phyloP scores from a whole-genome alignment of 176 grass and related monocot genomes.

The Dactylis glomerata region DNA sequence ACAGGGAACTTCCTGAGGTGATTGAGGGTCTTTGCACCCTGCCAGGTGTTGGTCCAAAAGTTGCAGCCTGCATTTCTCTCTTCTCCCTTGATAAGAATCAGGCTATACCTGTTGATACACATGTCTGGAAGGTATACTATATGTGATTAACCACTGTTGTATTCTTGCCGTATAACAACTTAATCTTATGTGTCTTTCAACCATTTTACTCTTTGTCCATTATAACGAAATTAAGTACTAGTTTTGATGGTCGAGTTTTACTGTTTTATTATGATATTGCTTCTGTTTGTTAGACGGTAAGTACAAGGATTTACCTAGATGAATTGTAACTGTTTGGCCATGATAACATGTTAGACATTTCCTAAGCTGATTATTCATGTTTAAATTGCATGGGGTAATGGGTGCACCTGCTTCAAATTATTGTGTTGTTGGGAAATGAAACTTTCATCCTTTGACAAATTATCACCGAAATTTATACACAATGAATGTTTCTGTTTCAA shows the following conservation, averaged over 20 bases:
- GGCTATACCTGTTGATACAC: slow-evolving; percentile 88
- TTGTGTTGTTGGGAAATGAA: neutral
- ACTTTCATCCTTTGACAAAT: slow-evolving; percentile 1
- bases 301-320: neutral
- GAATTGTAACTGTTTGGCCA: neutral
- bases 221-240: neutral
- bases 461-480: neutral
- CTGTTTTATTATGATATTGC: neutral
- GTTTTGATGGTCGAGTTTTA: neutral
- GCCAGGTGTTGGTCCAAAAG: slow-evolving; percentile 88
- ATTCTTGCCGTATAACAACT: neutral
- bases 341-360: neutral
- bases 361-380: neutral
- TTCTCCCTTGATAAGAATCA: slow-evolving; percentile 97
- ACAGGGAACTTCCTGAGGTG: slow-evolving; percentile 57
- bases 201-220: neutral
- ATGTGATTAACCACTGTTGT: neutral
- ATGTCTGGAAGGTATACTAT: slow-evolving; percentile 82
- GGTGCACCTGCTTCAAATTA: neutral
- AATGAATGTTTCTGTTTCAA: neutral
- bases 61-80: slow-evolving; percentile 87
- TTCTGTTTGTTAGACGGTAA: neutral
- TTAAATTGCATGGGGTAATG: neutral
- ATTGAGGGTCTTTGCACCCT: slow-evolving; percentile 88
- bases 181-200: neutral